These are phyloP conservation scores for Canna indica DNA, from an alignment of 176 grass and related monocot genomes.

Conservation along the genomic window DNA sequence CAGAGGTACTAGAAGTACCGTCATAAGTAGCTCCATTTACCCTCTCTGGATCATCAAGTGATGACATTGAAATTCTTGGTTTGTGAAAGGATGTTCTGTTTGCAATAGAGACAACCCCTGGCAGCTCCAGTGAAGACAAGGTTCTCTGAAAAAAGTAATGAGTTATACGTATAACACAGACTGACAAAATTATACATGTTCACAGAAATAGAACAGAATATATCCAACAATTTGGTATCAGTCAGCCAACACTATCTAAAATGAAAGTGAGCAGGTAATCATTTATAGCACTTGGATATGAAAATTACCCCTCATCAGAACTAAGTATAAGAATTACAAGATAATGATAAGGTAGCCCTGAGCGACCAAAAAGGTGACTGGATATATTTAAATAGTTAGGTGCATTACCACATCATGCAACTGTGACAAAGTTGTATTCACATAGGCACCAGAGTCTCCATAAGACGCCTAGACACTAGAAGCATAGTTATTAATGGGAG, in stretches of 20 bases:
- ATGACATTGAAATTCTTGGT: slow-evolving; percentile 43
- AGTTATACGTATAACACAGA: not conserved
- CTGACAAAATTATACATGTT: not conserved
- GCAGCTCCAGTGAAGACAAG: slow-evolving; percentile 88
- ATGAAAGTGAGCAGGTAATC: not conserved
- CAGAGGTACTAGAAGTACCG: slow-evolving; percentile 36
- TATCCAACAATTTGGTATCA: not conserved
- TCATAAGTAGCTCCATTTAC: slow-evolving; percentile 30
- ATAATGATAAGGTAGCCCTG: too few relatives aligned
- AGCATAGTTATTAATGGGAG: too few relatives aligned
- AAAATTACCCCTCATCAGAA: too few relatives aligned
- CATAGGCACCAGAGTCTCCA: too few relatives aligned
- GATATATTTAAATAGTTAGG: too few relatives aligned
- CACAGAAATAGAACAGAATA: not conserved
- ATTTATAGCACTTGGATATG: too few relatives aligned
- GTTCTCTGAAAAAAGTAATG: slow-evolving; percentile 54
- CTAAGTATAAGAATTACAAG: too few relatives aligned
- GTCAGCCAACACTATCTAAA: not conserved
- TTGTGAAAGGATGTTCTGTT: slow-evolving; percentile 48
- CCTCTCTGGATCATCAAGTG: slow-evolving; percentile 33
- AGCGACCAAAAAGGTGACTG: too few relatives aligned
- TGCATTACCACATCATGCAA: too few relatives aligned
- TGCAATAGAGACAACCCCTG: slow-evolving; percentile 60
- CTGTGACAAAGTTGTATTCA: too few relatives aligned
- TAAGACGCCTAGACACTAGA: too few relatives aligned